Conservation (phyloP, 345 rosid species). For the Mercurialis annua region DNA sequence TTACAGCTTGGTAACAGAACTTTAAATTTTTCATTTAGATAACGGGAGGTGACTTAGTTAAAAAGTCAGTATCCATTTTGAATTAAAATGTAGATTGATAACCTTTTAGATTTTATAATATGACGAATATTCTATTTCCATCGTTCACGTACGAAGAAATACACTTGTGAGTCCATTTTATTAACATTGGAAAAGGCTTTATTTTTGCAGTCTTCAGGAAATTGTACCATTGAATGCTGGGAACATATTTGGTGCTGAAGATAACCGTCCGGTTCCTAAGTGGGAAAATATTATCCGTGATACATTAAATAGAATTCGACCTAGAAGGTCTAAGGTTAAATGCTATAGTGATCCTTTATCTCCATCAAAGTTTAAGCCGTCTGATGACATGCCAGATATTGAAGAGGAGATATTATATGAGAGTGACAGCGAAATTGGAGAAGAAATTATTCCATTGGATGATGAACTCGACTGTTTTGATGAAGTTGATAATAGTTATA, state of each 20-base stretch:
- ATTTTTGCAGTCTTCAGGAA: constrained; percentile 69
- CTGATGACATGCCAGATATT: constrained; percentile 55
- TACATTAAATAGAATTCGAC: constrained; percentile 57
- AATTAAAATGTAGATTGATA: neutral
- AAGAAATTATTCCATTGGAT: constrained; percentile 71
- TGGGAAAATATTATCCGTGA: constrained; percentile 90
- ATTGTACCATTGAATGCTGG: constrained; percentile 93
- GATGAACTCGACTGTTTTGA: constrained; percentile 41
- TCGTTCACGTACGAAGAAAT: too few species aligned
- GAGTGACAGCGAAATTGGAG: constrained; percentile 75
- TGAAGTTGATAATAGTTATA: constrained; percentile 23
- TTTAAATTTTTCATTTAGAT: neutral
- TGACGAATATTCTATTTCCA: too few species aligned
- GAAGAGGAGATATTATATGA: constrained; percentile 70
- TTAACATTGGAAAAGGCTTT: constrained; percentile 19
- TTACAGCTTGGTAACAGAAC: neutral
- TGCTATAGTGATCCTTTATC: constrained; percentile 96
- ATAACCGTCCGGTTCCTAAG: constrained; percentile 63
- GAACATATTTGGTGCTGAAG: constrained; percentile 93
- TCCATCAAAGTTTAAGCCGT: constrained; percentile 73
- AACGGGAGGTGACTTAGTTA: neutral
- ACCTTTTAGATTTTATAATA: too few species aligned
- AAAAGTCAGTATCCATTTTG: neutral
- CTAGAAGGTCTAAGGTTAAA: constrained; percentile 43
- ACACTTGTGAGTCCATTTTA: constrained; percentile 11